These are phyloP conservation scores for Tilletiaria anomala DNA, from an alignment of 1,284 basidiomycete species.

Conservation along the genomic window DNA sequence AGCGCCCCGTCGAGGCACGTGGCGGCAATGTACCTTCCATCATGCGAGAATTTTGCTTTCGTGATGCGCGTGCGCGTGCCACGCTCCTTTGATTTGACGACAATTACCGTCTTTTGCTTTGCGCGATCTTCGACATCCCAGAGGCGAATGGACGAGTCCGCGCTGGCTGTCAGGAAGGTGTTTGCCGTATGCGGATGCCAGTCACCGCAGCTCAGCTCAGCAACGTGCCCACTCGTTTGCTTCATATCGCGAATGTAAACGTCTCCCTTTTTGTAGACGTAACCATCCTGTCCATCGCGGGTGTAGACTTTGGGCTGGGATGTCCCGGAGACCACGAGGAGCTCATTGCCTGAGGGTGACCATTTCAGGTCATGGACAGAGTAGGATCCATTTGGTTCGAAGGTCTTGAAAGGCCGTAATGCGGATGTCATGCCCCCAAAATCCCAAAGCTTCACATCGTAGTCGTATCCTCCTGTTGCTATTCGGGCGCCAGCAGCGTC, in stretches of 20 bases:
- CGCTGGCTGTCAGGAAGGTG: conserved; percentile 78
- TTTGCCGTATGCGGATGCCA: conserved; percentile 79
- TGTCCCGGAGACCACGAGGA: conserved; percentile 57
- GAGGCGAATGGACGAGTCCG: conserved; percentile 88
- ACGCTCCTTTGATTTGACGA: conserved; percentile 86
- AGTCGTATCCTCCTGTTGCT: conserved; percentile 83
- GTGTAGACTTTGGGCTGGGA: conserved; percentile 74
- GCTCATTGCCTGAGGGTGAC: conserved; percentile 6
- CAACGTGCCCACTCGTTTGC: conserved; percentile 85
- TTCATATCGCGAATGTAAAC: conserved; percentile 97
- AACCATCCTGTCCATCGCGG: conserved; percentile 21
- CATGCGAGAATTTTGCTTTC: conserved; percentile 30
- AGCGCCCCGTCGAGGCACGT: conserved; percentile 79
- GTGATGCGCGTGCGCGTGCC: conserved; percentile 89
- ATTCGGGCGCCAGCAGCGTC: conserved; percentile 87
- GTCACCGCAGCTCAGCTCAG: conserved; percentile 69
- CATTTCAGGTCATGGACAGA: conserved; percentile 25
- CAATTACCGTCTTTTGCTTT: conserved; percentile 84
- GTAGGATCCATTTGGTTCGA: conserved; percentile 84
- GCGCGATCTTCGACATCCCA: conserved; percentile 80
- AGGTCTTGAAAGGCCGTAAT: conserved; percentile 83
- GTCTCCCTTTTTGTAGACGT: conserved; percentile 67
- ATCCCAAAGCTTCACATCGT: conserved; percentile 95
- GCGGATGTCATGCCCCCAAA: conserved; percentile 87
- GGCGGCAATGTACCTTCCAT: conserved; percentile 37